Base-by-base conservation (phyloP, 2,329 filamentous ascomycete species). In the Microcyclospora tardicrescens region DNA sequence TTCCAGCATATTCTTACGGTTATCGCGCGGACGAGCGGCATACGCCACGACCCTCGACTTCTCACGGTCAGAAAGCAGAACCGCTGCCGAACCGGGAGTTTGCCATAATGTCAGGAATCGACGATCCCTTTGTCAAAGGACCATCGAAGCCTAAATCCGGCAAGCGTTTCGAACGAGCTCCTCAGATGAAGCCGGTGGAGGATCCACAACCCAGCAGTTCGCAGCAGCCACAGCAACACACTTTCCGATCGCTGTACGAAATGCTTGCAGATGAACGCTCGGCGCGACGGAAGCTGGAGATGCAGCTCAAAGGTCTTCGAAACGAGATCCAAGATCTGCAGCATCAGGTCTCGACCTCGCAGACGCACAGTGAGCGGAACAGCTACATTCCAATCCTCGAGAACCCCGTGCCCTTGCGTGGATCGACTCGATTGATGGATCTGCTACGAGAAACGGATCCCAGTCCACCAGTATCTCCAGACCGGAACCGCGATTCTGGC, bases 221-320 rank as follows among this genome's bases (percentile, higher is more conserved):
- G 35, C 36, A 24, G 19, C 19, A 42, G 16, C 41, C 42, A 5
- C 49, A 47, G 28, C 44, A 45, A 12, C 47, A 50, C 16, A 56
- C 55, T 4, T 57, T 59, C 47, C 50, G 51, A 16, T 55, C 57
- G 1, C 51, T 61, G 5, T 61, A 60, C 43, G 54, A 58, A 34
- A 58, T 59, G 53, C 52, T 61, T n/a, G 45, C 55, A 28, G 54
- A 58, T 42, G 58, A 61, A 40, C 53, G 58, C n/a, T 50, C 50
- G 6, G 57, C 57, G 2, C 53, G 58, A 8, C 50, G 55, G n/a
- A 51, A 48, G 13, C 48, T 61, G 14, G 57, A 61, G 35, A 48
- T 34, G 9, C 52, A 59, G 34, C 46, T 61, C 31, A 43, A 47
- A 12, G 38, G 37, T 27, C 44, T 60, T 28, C 50, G 49, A 13